Conservation (phyloP, 495 filamentous ascomycete species). For the Penicillium paradoxum region DNA sequence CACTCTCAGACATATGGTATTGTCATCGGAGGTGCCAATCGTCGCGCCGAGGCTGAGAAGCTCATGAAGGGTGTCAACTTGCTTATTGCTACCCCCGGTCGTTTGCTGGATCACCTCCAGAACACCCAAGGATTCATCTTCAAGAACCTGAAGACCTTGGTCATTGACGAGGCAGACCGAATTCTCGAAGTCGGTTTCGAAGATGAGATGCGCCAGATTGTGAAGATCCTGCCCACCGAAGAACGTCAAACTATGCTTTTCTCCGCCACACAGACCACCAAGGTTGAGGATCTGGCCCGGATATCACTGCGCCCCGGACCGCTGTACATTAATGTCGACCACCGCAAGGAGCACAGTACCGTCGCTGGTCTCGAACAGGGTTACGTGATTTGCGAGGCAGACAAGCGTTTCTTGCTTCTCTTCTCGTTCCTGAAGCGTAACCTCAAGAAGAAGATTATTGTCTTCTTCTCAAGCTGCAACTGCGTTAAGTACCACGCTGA, state of each 20-base stretch:
- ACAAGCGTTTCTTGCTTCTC: constrained; percentile 88
- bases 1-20: constrained; percentile 94
- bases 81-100: constrained; percentile 87
- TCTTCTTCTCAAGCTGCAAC: constrained; percentile 92
- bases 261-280: constrained; percentile 96
- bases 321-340: constrained; percentile 92
- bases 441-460: constrained; percentile 91
- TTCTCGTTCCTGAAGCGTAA: constrained; percentile 95
- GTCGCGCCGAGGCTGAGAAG: constrained; percentile 89
- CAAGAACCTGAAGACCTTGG: constrained; percentile 83
- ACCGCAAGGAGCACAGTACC: constrained; percentile 72
- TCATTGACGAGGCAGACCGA: constrained; percentile 87
- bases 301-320: constrained; percentile 91
- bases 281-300: constrained; percentile 92
- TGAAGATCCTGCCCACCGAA: constrained; percentile 88
- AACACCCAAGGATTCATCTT: constrained; percentile 89
- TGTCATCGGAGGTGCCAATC: constrained; percentile 91
- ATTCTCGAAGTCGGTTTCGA: constrained; percentile 98
- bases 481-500: constrained; percentile 94
- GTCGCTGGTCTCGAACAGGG: constrained; percentile 93
- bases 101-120: constrained; percentile 89
- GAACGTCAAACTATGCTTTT: constrained; percentile 95
- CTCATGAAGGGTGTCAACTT: constrained; percentile 91
- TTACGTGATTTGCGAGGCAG: constrained; percentile 87
- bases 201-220: constrained; percentile 95